These are phyloP conservation scores for Styphnolobium japonicum DNA, from an alignment of 306 rosid genomes.

Conservation along the genomic window DNA sequence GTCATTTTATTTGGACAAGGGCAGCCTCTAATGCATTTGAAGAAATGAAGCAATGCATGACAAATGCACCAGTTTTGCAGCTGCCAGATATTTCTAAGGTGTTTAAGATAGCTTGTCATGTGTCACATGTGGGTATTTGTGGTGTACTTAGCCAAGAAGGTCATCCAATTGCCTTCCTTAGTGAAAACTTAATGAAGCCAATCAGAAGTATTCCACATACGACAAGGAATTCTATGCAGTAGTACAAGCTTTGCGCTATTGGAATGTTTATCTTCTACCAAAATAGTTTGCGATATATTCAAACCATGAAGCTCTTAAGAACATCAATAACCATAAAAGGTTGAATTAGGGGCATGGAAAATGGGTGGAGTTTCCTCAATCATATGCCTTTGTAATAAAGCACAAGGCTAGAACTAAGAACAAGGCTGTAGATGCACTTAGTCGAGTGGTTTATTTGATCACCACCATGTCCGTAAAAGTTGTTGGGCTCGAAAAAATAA, in stretches of 20 bases:
- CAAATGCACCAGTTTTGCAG: constrained; percentile 15
- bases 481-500: too few species aligned
- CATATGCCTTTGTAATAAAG: neutral
- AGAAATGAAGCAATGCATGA: too few species aligned
- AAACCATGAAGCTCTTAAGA: neutral
- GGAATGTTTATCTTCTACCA: neutral
- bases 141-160: neutral
- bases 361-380: neutral
- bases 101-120: neutral
- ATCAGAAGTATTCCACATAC: neutral
- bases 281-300: neutral
- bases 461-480: too few species aligned
- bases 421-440: too few species aligned
- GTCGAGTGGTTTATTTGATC: too few species aligned
- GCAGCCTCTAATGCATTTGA: too few species aligned
- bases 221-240: neutral
- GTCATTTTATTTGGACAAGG: too few species aligned
- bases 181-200: too few species aligned
- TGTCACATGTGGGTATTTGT: neutral
- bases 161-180: too few species aligned
- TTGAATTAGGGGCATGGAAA: too few species aligned
- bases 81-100: constrained; percentile 23
- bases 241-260: neutral
- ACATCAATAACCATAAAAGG: neutral
- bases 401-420: too few species aligned